Percentiles rank a stretch among this genome's conserved stretches.
These are phyloP conservation scores for Talaromyces sp. DNA, from an alignment of 2,329 filamentous ascomycete species.

Conservation along the genomic window DNA sequence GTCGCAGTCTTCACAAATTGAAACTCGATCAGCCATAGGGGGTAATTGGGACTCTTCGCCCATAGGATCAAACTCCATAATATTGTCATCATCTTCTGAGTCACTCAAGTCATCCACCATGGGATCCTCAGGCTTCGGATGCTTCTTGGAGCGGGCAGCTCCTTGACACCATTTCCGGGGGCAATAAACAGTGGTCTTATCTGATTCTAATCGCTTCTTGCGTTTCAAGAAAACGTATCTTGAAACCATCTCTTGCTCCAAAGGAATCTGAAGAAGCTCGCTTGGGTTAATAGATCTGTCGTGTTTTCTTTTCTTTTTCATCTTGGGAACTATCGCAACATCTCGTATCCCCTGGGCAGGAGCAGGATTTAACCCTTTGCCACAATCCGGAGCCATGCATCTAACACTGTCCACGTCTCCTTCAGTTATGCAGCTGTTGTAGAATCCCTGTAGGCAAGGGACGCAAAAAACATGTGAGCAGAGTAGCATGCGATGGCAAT, in stretches of 20 bases:
- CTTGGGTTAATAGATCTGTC: conserved; percentile 72
- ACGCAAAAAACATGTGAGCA: conserved; percentile 92
- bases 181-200: conserved; percentile 89
- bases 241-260: conserved; percentile 68
- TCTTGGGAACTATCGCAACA: conserved; percentile 16
- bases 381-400: conserved; percentile 76
- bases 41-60: conserved; percentile 39
- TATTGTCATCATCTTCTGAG: conserved; percentile 46
- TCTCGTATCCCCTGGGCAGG: conserved; percentile 4
- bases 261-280: conserved; percentile 73
- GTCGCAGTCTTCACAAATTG: conserved; percentile 81
- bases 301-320: conserved; percentile 57
- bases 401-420: conserved; percentile 75
- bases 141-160: conserved; percentile 70
- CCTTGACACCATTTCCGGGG: conserved; percentile 90
- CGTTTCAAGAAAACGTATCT: conserved; percentile 88
- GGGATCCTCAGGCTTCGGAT: conserved; percentile 65
- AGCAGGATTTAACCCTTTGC: conserved; percentile 50
- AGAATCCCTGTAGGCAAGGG: conserved; percentile 83
- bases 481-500: conserved; percentile 74
- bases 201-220: conserved; percentile 85
- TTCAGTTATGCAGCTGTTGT: conserved; percentile 79
- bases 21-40: conserved; percentile 61
- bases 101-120: conserved; percentile 50
- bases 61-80: conserved; percentile 38